Percentiles rank a stretch among this genome's conserved stretches.
Evolutionary conservation across 805 yeast species (phyloP).

Genomic region (Citeromyces nyonsensis): DNA sequence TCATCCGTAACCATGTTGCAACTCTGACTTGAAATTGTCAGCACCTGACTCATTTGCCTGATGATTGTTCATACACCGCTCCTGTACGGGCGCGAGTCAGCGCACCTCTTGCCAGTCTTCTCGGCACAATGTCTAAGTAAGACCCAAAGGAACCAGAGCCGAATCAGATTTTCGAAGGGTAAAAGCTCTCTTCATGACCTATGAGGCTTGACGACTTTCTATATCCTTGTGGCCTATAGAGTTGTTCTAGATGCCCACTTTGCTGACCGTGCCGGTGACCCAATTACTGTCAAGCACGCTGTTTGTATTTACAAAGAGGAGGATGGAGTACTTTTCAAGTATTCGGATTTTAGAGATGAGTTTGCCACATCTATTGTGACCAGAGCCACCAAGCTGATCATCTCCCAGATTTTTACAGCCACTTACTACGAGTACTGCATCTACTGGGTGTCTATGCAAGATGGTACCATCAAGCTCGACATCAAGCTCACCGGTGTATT

Average conservation of each 20-base stretch:
- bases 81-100: too few species aligned
- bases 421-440: constrained; percentile 79
- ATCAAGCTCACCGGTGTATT: constrained; percentile 71
- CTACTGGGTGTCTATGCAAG: constrained; percentile 75
- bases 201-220: too few species aligned
- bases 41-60: too few species aligned
- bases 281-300: constrained; percentile 60
- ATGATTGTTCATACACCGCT: too few species aligned
- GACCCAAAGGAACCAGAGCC: too few species aligned
- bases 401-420: constrained; percentile 76
- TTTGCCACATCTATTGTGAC: constrained; percentile 63
- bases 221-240: too few species aligned
- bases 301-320: constrained; percentile 81
- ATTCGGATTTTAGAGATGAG: constrained; percentile 72
- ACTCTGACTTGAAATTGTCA: too few species aligned
- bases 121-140: too few species aligned
- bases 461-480: constrained; percentile 70
- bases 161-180: too few species aligned
- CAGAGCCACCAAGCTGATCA: constrained; percentile 57
- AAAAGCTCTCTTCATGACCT: too few species aligned
- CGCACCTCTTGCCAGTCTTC: too few species aligned
- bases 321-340: constrained; percentile 67
- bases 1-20: too few species aligned
- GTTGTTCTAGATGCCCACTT: constrained; percentile 78
- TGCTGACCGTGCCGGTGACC: constrained; percentile 50